Evolutionary conservation across 1,284 basidiomycete genomes (phyloP), one percentile per base, ranked within the genome.

Genomic region (Omphalotus olearius): DNA sequence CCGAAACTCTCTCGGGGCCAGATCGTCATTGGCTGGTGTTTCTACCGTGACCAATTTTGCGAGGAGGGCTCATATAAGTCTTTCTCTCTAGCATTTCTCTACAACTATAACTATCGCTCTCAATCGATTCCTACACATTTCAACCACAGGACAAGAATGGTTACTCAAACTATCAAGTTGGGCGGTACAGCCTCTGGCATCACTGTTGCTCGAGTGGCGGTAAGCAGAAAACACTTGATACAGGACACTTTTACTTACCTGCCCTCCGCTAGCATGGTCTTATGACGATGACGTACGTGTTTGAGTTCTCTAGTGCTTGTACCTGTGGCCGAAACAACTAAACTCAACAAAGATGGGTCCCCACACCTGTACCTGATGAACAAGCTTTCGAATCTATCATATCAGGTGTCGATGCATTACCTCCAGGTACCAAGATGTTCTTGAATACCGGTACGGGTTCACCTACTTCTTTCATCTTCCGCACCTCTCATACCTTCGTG

Each of bases 361-460:
- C n/a, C 30, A 20, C 44, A 6, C 11, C 28, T 39, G 28, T 42
- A 33, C 28, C 39, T 30, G 48, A 50, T 23, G 48, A 50, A 42
- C 28, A 41, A 23, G 38, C 38, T n/a, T 45, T 45, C 26, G 43
- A 45, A 45, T 5, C 43, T 4, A 30, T 45, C 43, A 45, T 26
- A 18, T 3, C 43, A 16, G 43, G 43, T 30, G 39, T 50, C 3
- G 48, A 50, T 16, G 48, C 48, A 3, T 35, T 50, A 20, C 48
- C 48, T 42, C 14, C 28, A 35, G 48, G 28, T 30, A 30, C 20
- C 9, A 50, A 50, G 23, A 35, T 28, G 40, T 50, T 42, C 11
- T 36, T 50, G 39, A 50, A 50, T n/a, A 37, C 26, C 3, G 48
- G 48, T 50, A 23, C 16, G 48, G 16, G 18, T 5, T 17, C 7